phyloP scores from a whole-genome alignment of 73 alveolate species.

The Paramecium sexaurelia region DNA sequence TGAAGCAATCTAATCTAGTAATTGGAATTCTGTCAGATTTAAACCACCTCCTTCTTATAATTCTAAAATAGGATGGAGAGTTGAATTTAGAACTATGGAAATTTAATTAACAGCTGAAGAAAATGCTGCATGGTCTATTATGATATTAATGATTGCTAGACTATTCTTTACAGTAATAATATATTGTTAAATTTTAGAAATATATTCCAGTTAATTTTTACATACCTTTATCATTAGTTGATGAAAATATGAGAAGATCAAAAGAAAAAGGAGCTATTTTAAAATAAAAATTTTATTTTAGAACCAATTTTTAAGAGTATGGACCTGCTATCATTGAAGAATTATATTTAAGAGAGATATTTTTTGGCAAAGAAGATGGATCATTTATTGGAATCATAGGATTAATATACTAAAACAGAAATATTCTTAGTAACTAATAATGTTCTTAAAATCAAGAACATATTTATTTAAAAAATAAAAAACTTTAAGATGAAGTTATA shows the following conservation, averaged over 20 bases:
- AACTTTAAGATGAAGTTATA: constrained; percentile 60
- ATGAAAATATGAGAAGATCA: constrained; percentile 84
- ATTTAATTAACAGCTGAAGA: constrained; percentile 95
- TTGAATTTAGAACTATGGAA: constrained; percentile 96
- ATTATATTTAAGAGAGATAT: constrained; percentile 82
- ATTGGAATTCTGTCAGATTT: constrained; percentile 98
- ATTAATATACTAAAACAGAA: constrained; percentile 65
- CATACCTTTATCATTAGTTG: constrained; percentile 71
- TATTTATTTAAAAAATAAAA: constrained; percentile 58
- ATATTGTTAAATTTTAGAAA: background rate
- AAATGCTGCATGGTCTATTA: constrained; percentile 85
- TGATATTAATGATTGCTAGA: constrained; percentile 68
- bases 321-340: constrained; percentile 79
- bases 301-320: constrained; percentile 76
- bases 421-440: constrained; percentile 37
- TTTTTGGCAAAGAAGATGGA: constrained; percentile 75
- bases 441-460: background rate
- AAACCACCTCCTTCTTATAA: constrained; percentile 96
- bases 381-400: constrained; percentile 74
- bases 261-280: constrained; percentile 83
- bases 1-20: constrained; percentile 95
- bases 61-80: constrained; percentile 94
- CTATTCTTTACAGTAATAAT: background rate
- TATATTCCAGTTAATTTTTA: constrained; percentile 31
- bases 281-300: constrained; percentile 87